Evolutionary conservation across 345 rosid species (phyloP), one percentile per base, ranked within the genome.

Genomic region (Hibiscus syriacus): DNA sequence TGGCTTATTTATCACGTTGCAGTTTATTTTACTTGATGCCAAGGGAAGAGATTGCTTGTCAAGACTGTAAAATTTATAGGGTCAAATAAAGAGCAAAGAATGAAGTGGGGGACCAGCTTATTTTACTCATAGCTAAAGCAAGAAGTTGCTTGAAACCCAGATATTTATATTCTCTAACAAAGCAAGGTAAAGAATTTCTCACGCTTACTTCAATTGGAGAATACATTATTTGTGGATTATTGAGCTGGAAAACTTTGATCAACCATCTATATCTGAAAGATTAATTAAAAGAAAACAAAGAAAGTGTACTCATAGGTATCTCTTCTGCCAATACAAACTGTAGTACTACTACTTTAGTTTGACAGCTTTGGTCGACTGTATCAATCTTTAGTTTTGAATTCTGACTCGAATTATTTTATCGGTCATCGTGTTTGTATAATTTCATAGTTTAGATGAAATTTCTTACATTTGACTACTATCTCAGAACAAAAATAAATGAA

Each of bases 21-120:
- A 20, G 13, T 22, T 19, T 41, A n/a, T 36, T 71, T 71, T 70
- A 23, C 70, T 73, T 66, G 54, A 19, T 36, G 12, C 8, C 12
- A 71, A 27, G 68, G 77, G 20, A 72, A 72, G 74, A 62, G 79
- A 69, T 74, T 55, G 67, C 75, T 74, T 72, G 25, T 4, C 9
- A 13, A 53, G 19, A 22, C 14, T 43, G 45, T 66, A 19, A 66
- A n/a, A 48, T 10, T 49, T 17, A 3, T 17, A 53, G 27, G 55
- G 46, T 36, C 7, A 50, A 53, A 39, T 46, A 41, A 49, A 66
- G 63, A 26, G 71, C 63, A 68, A 68, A 50, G 71, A 68, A 68
- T 68, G 63, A 55, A 39, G 16, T 67, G 34, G 50, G 20, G 61
- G 38, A 49, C 60, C 12, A 2, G 10, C 38, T 6, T 34, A 13